These are phyloP conservation scores for Aspergillus versicolor DNA, from an alignment of 2,329 filamentous ascomycete species.

Conservation along the genomic window DNA sequence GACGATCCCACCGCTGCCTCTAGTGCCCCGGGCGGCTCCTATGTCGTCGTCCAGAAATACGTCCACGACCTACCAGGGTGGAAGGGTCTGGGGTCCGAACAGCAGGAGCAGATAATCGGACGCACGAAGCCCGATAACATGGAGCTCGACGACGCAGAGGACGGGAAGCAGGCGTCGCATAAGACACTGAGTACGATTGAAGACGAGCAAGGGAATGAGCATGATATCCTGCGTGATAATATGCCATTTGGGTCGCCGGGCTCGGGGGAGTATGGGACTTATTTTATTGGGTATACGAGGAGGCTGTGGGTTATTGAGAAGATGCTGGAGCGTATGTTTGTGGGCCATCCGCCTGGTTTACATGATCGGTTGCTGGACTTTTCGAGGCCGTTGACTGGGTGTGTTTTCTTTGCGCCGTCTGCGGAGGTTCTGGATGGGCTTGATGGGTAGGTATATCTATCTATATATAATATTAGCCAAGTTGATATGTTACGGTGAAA, in stretches of 20 bases:
- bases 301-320: conserved; percentile 58
- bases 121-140: background rate
- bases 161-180: background rate
- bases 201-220: background rate
- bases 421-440: background rate
- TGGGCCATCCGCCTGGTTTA: conserved; percentile 53
- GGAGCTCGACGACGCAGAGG: background rate
- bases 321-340: conserved; percentile 60
- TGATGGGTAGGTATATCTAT: background rate
- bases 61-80: background rate
- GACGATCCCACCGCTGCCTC: background rate
- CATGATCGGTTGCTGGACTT: conserved; percentile 59
- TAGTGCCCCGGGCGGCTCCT: background rate
- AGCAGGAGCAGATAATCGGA: background rate
- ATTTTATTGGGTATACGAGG: conserved; percentile 57
- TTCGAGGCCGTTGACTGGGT: conserved; percentile 53
- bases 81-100: background rate
- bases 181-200: background rate
- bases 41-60: background rate
- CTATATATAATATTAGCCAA: too few species aligned
- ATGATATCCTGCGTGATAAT: background rate
- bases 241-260: background rate
- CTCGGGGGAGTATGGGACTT: conserved; percentile 53
- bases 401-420: conserved; percentile 55
- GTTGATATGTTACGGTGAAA: too few species aligned